Percentiles rank a stretch among this genome's conserved stretches.
Conservation (phyloP, 2,329 filamentous ascomycete species). For the Coccinonectria pachysandricola region DNA sequence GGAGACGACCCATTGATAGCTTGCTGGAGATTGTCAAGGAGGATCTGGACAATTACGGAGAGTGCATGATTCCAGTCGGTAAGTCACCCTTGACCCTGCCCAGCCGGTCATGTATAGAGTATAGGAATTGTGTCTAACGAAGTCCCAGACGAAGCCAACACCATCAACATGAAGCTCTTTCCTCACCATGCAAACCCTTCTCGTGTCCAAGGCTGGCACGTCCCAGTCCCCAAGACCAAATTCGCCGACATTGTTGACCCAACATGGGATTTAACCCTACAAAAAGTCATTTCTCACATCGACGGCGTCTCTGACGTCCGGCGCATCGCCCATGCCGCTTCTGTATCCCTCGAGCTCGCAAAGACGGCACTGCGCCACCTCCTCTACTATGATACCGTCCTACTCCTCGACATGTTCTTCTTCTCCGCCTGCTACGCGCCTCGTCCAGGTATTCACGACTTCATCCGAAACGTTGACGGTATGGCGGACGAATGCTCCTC, state of each 20-base stretch:
- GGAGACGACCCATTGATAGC: constrained; percentile 65
- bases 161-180: constrained; percentile 92
- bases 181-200: constrained; percentile 70
- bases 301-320: constrained; percentile 86
- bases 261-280: constrained; percentile 67
- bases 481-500: constrained; percentile 80
- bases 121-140: neutral
- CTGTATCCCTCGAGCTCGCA: constrained; percentile 78
- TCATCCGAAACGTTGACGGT: constrained; percentile 61
- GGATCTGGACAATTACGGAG: constrained; percentile 92
- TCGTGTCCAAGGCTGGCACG: constrained; percentile 76
- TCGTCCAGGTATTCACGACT: constrained; percentile 64
- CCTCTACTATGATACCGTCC: constrained; percentile 82
- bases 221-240: constrained; percentile 67
- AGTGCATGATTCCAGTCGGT: constrained; percentile 98
- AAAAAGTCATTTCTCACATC: constrained; percentile 72
- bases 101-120: neutral
- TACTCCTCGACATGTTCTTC: constrained; percentile 90
- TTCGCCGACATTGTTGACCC: constrained; percentile 53
- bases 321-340: constrained; percentile 73
- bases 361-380: constrained; percentile 81
- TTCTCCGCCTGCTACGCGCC: constrained; percentile 87
- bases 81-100: constrained; percentile 21
- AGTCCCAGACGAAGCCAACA: constrained; percentile 71
- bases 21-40: constrained; percentile 72